A percentile compares a stretch with the other conserved stretches of the same genome.
Conservation (phyloP, 495 filamentous ascomycete genomes). For the Xylaria intraflava region DNA sequence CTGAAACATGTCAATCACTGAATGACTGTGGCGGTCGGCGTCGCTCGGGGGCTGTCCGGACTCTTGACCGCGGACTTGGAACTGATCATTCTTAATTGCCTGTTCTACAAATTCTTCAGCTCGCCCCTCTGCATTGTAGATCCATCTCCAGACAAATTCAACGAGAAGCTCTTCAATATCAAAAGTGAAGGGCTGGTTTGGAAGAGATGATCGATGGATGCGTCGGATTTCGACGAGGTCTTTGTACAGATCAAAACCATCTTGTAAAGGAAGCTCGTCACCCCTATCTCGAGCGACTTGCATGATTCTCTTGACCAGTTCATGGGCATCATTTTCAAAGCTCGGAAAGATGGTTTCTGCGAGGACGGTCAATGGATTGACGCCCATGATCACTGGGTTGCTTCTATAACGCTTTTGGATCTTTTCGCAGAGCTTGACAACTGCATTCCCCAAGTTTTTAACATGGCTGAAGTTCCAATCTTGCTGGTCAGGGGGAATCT, state of each 20-base stretch:
- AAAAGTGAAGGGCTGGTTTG: conserved; percentile 65
- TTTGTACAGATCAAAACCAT: conserved; percentile 90
- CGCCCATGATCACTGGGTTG: conserved; percentile 84
- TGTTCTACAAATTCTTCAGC: conserved; percentile 81
- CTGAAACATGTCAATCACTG: conserved; percentile 87
- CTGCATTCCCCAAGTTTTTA: conserved; percentile 76
- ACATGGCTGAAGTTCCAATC: conserved; percentile 83
- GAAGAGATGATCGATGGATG: conserved; percentile 67
- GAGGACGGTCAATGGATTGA: conserved; percentile 74
- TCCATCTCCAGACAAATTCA: conserved; percentile 94
- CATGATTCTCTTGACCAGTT: conserved; percentile 74
- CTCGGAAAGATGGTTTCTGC: conserved; percentile 79
- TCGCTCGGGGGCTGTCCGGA: conserved; percentile 59
- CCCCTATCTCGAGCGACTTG: conserved; percentile 57
- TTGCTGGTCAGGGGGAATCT: conserved; percentile 67
- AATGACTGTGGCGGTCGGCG: conserved; percentile 84
- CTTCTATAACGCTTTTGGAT: conserved; percentile 88
- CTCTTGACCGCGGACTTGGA: conserved; percentile 59
- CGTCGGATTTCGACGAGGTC: conserved; percentile 76
- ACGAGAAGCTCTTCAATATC: conserved; percentile 78
- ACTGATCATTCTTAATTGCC: conserved; percentile 82
- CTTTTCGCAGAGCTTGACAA: conserved; percentile 72
- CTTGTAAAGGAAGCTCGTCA: conserved; percentile 76
- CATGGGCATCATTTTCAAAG: conserved; percentile 79
- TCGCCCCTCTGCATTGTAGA: conserved; percentile 69